Conservation (phyloP, 2,329 filamentous ascomycete genomes). For the Venturia nashicola region DNA sequence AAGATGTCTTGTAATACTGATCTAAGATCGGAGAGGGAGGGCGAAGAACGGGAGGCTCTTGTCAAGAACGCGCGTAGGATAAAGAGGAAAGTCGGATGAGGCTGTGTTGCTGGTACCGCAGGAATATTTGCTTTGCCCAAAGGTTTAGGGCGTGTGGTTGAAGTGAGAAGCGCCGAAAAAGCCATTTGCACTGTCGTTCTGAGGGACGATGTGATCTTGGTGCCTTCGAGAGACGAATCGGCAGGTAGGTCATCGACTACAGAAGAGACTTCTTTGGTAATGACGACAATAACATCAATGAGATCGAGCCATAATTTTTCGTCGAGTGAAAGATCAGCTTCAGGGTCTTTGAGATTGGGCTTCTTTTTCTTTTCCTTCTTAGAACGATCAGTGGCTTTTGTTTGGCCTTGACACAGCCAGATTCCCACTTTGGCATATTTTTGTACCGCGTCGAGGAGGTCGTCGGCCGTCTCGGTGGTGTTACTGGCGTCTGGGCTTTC, state of each 20-base stretch:
- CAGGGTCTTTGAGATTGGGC: slow-evolving; percentile 22
- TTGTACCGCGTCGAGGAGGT: slow-evolving; percentile 64
- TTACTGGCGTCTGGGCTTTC: slow-evolving; percentile 44
- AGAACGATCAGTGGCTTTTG: slow-evolving; percentile 37
- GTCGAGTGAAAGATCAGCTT: slow-evolving; percentile 46
- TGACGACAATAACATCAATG: slow-evolving; percentile 47
- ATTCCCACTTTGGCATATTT: slow-evolving; percentile 90
- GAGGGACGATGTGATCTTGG: slow-evolving; percentile 53
- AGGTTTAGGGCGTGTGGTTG: slow-evolving; percentile 37
- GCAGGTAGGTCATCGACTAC: slow-evolving; percentile 35
- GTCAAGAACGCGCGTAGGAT: slow-evolving; percentile 82
- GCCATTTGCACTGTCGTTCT: slow-evolving; percentile 77
- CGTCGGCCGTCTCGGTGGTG: slow-evolving; percentile 55
- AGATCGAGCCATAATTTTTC: slow-evolving; percentile 56
- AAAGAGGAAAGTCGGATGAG: slow-evolving; percentile 51
- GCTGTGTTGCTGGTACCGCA: slow-evolving; percentile 17
- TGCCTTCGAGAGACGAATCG: slow-evolving; percentile 35
- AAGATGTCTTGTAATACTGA: slow-evolving; percentile 82
- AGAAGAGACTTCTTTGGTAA: slow-evolving; percentile 31
- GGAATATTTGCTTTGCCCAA: slow-evolving; percentile 17
- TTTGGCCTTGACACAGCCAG: slow-evolving; percentile 87
- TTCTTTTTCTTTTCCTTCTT: slow-evolving; percentile 21
- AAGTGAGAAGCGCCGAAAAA: slow-evolving; percentile 74
- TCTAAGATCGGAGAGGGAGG: slow-evolving; percentile 76
- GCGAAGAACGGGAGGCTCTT: slow-evolving; percentile 67